These are phyloP conservation scores for Ophiobolus disseminans DNA, from an alignment of 2,329 filamentous ascomycete species.

Conservation along the genomic window DNA sequence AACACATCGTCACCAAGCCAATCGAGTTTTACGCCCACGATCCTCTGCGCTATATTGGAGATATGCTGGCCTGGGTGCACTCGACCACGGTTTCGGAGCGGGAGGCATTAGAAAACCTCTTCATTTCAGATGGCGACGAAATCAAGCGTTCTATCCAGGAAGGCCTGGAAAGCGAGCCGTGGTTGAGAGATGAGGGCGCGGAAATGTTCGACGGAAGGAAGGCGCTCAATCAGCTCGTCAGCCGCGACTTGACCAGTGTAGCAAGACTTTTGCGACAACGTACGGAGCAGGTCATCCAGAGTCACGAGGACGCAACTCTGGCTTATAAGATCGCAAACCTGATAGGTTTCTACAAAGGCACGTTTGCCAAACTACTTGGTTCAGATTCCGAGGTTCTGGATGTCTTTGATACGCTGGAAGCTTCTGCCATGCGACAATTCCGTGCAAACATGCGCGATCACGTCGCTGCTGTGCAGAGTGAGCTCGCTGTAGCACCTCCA, in stretches of 20 bases:
- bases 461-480: slow-evolving; percentile 74
- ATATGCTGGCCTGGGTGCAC: slow-evolving; percentile 98
- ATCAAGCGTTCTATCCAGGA: slow-evolving; percentile 82
- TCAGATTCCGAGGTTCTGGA: slow-evolving; percentile 72
- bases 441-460: slow-evolving; percentile 81
- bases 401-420: slow-evolving; percentile 71
- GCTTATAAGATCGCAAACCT: slow-evolving; percentile 92
- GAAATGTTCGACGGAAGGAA: slow-evolving; percentile 78
- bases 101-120: slow-evolving; percentile 89
- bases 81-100: slow-evolving; percentile 92
- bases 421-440: slow-evolving; percentile 83
- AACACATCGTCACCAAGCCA: slow-evolving; percentile 71
- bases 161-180: slow-evolving; percentile 82
- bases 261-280: slow-evolving; percentile 85
- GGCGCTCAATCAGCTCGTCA: slow-evolving; percentile 84
- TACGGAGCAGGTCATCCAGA: slow-evolving; percentile 89
- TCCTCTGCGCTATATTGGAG: slow-evolving; percentile 86
- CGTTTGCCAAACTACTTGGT: slow-evolving; percentile 81
- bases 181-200: slow-evolving; percentile 67
- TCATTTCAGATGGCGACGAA: slow-evolving; percentile 88
- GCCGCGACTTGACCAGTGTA: slow-evolving; percentile 82
- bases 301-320: slow-evolving; percentile 86
- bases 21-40: slow-evolving; percentile 96
- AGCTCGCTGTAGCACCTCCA: slow-evolving; percentile 72
- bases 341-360: slow-evolving; percentile 85